A percentile compares a stretch with the other conserved stretches of the same genome.
Evolutionary conservation across 805 yeast genomes (phyloP).

Genomic region (Myxozyma vanderwaltii): DNA sequence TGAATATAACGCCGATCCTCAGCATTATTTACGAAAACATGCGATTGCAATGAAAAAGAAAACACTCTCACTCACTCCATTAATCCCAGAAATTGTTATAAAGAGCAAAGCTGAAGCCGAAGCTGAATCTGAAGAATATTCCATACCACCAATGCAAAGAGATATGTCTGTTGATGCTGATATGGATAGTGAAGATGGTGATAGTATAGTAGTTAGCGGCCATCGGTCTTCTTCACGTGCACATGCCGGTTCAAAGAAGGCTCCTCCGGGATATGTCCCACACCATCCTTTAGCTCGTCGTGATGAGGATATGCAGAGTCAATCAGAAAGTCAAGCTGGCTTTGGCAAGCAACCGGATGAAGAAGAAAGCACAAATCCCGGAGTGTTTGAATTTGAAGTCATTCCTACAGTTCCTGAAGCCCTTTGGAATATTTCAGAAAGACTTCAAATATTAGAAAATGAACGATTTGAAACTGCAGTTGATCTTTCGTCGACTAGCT

Average conservation of each 20-base stretch:
- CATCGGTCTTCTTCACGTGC: conserved; percentile 14
- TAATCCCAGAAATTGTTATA: conserved; percentile 85
- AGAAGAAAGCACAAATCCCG: conserved; percentile 17
- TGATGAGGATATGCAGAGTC: conserved; percentile 5
- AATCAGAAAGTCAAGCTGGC: not conserved
- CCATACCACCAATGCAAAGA: conserved; percentile 30
- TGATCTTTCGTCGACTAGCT: conserved; percentile 43
- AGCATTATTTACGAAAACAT: conserved; percentile 84
- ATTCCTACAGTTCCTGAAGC: conserved; percentile 77
- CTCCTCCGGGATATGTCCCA: conserved; percentile 7
- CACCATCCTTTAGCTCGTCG: conserved; percentile 9
- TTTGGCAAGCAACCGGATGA: conserved; percentile 15
- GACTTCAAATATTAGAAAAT: conserved; percentile 21
- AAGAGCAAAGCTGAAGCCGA: conserved; percentile 52
- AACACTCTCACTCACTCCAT: conserved; percentile 69
- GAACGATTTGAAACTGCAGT: conserved; percentile 27
- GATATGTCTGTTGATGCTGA: conserved; percentile 32
- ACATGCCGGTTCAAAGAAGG: conserved; percentile 18
- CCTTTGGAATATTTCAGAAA: conserved; percentile 31
- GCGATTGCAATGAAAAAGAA: conserved; percentile 96
- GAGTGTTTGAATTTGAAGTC: conserved; percentile 73
- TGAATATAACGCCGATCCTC: conserved; percentile 91
- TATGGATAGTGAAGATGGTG: conserved; percentile 29
- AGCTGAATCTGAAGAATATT: conserved; percentile 47
- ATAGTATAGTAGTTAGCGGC: conserved; percentile 5